Base-by-base conservation (phyloP, 768 basidiomycete genomes). In the Russula virescens region DNA sequence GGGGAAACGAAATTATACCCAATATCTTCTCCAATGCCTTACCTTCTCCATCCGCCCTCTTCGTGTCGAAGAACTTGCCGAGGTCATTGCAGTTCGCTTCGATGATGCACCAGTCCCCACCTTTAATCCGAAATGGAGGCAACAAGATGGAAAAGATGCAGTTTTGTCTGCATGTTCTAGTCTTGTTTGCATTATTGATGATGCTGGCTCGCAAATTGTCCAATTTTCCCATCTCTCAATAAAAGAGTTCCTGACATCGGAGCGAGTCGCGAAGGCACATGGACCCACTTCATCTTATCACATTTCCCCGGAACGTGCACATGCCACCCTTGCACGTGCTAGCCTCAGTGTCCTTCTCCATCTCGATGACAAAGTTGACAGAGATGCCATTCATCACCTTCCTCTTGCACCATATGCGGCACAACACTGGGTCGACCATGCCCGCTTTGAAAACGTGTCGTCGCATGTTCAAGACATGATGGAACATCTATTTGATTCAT, bases 211-310 rank as follows among this genome's bases (percentile, higher is more conserved):
- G 1, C 13, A 25, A 21, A 42, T 56, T 6, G 61, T 56, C 0
- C 61, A 62, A 7, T 62, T 62, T 18, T 45, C 61, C 0, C 61
- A 62, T 14, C 56, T 51, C 23, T 56, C 61, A 0, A 55, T 51
- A 18, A 50, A 56, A 16, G 61, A 62, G 25, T 62, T 45, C 55
- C 34, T 62, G 31, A 56, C 31, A 10, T 62, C 61, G 4, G 31
- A 49, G 9, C 61, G 48, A 18, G 40, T 62, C 8, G 28, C 40
- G 5, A 26, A 2, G 1, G 42, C 38, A 5, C 18, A 40, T 0
- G 31, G 51, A 18, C 28, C 18, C 3, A 21, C 56, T 35, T 51
- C 55, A 9, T 14, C 0, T 4, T 62, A 55, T 28, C 55, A 56
- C 9, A 46, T 56, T 34, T 48, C 14, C 4, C 55, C 42, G 6